Percentiles rank a stretch among this genome's conserved stretches.
These are phyloP conservation scores for Melaleuca quinquenervia DNA, from an alignment of 345 rosid genomes.

Conservation along the genomic window DNA sequence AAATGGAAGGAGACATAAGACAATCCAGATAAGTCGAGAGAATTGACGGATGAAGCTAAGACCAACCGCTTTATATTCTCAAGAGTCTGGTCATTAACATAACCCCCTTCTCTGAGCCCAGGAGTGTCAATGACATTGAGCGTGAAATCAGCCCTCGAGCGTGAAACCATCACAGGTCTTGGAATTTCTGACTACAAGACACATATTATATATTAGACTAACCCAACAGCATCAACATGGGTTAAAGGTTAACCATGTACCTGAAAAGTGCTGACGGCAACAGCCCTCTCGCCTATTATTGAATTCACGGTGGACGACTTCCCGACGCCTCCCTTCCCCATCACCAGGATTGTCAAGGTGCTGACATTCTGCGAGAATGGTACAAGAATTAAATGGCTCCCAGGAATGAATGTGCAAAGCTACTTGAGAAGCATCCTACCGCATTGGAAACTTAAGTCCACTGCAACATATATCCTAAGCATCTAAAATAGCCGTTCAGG, in stretches of 20 bases:
- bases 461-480: background rate
- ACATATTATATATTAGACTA: background rate
- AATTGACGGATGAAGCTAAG: background rate
- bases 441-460: background rate
- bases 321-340: conserved; percentile 94
- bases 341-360: conserved; percentile 63
- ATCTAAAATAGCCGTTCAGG: background rate
- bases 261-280: conserved; percentile 70
- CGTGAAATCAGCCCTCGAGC: conserved; percentile 62
- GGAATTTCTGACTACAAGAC: conserved; percentile 43
- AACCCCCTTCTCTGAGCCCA: conserved; percentile 83
- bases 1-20: background rate
- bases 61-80: conserved; percentile 60
- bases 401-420: background rate
- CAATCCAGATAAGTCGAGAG: background rate
- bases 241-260: conserved; percentile 7
- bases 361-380: conserved; percentile 34
- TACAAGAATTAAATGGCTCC: background rate
- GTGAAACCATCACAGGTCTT: conserved; percentile 74
- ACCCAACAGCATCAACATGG: background rate
- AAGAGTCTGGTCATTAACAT: conserved; percentile 65
- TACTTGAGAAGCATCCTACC: background rate
- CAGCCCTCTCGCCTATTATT: conserved; percentile 60
- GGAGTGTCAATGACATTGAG: conserved; percentile 75
- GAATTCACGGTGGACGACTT: conserved; percentile 87